Conservation (phyloP, 2,329 filamentous ascomycete genomes). For the Parastagonospora nodorum region DNA sequence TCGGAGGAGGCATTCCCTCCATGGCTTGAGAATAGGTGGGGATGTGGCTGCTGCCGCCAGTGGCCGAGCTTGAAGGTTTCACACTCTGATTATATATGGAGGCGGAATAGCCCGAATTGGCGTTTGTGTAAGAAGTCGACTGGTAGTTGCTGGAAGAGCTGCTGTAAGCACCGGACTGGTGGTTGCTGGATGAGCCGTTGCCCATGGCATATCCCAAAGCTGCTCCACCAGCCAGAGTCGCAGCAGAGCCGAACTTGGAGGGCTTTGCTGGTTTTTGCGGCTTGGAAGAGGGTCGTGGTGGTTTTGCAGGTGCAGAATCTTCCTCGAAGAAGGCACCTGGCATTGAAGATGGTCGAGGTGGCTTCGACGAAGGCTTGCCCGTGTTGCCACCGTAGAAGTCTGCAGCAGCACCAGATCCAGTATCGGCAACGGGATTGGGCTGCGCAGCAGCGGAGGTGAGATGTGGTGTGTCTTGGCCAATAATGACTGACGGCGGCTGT, state of each 20-base stretch:
- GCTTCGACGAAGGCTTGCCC: constrained; percentile 36
- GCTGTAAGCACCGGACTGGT: constrained; percentile 31
- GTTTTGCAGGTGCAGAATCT: constrained; percentile 34
- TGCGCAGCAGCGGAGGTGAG: constrained; percentile 58
- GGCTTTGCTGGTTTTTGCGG: constrained; percentile 39
- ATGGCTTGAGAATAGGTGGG: constrained; percentile 35
- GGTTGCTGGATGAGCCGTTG: constrained; percentile 36
- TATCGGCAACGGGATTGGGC: constrained; percentile 62
- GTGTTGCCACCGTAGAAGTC: constrained; percentile 56
- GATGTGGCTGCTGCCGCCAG: constrained; percentile 40
- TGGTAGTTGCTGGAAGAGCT: constrained; percentile 30
- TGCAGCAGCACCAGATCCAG: constrained; percentile 63
- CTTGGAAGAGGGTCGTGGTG: constrained; percentile 36
- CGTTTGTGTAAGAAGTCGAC: constrained; percentile 30
- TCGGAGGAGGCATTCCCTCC: constrained; percentile 33
- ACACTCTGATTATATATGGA: constrained; percentile 37
- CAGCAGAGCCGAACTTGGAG: constrained; percentile 42
- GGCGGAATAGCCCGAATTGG: constrained; percentile 14
- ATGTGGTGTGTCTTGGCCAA: constrained; percentile 60
- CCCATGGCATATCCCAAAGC: constrained; percentile 50
- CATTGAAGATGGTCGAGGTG: constrained; percentile 41
- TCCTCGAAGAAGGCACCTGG: constrained; percentile 45
- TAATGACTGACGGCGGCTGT: constrained; percentile 57
- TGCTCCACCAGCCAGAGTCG: constrained; percentile 47
- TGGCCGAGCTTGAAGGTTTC: constrained; percentile 29